phyloP scores from a whole-genome alignment of 148 eudicot species.

The Tetragonia tetragonoides region DNA sequence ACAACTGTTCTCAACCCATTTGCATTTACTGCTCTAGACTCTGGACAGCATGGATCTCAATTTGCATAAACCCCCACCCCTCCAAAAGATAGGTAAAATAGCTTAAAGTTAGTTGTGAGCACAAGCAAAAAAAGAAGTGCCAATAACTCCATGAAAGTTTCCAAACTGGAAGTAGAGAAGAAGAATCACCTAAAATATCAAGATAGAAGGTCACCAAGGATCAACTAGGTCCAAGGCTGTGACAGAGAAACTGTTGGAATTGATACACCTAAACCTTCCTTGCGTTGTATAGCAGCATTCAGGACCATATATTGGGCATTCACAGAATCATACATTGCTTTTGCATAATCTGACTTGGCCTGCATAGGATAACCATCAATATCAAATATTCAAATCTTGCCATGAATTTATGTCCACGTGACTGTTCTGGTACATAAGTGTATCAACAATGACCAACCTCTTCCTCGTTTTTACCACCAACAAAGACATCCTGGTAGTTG shows the following conservation, averaged over 20 bases:
- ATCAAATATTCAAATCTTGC: not conserved
- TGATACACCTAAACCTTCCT: constrained; percentile 70
- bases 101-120: not conserved
- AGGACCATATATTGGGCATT: constrained; percentile 68
- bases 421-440: not conserved
- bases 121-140: not conserved
- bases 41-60: no score
- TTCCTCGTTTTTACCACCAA: constrained; percentile 49
- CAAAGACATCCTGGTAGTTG: constrained; percentile 38
- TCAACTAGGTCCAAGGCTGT: constrained; percentile 65
- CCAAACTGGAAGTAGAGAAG: not conserved
- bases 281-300: constrained; percentile 60
- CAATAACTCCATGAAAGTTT: not conserved
- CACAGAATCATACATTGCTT: constrained; percentile 56
- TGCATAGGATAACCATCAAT: constrained; percentile 32
- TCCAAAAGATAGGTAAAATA: not conserved
- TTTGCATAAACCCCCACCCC: no score
- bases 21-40: no score
- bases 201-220: not conserved
- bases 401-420: not conserved
- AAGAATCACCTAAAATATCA: constrained; percentile 23
- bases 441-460: constrained; percentile 48
- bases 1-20: no score
- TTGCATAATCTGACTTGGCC: constrained; percentile 60
- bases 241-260: constrained; percentile 54